Percentiles rank a stretch among this genome's conserved stretches.
Conservation (phyloP, 1,139 yeast species). For the Pichia sp. region DNA sequence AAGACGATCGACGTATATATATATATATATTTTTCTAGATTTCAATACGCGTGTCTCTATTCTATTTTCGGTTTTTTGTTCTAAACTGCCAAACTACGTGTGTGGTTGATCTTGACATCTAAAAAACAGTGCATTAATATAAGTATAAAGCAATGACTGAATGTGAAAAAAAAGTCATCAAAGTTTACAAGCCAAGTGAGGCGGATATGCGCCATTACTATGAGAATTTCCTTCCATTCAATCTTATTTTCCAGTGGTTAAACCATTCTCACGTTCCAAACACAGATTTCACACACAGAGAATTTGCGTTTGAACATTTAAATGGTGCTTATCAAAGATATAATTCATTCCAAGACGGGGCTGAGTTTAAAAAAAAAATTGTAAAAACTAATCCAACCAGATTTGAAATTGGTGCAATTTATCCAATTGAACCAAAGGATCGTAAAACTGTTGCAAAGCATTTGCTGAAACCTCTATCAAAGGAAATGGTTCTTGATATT, state of each 20-base stretch:
- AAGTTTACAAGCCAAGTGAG: slow-evolving; percentile 11
- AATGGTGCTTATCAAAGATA: slow-evolving; percentile 87
- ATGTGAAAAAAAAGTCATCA: not conserved
- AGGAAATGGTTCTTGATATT: slow-evolving; percentile 92
- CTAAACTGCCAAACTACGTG: not conserved
- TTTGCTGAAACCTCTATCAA: slow-evolving; percentile 72
- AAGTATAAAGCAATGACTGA: not conserved
- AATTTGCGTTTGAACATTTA: slow-evolving; percentile 84
- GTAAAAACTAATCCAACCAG: slow-evolving; percentile 74
- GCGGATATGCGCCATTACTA: slow-evolving; percentile 69
- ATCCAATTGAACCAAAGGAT: slow-evolving; percentile 78
- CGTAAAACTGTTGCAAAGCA: slow-evolving; percentile 72
- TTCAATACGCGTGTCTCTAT: not conserved
- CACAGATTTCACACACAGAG: slow-evolving; percentile 77
- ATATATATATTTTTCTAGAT: not conserved
- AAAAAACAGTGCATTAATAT: too few relatives aligned
- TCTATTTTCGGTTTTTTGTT: too few relatives aligned
- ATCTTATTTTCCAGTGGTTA: slow-evolving; percentile 77
- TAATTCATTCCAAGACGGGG: slow-evolving; percentile 60
- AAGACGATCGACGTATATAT: too few relatives aligned
- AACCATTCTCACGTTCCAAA: slow-evolving; percentile 66
- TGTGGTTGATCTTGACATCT: not conserved
- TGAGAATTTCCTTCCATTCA: slow-evolving; percentile 63
- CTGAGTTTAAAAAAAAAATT: slow-evolving; percentile 73
- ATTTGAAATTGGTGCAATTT: slow-evolving; percentile 93